Percentiles rank a stretch among this genome's conserved stretches.
These are phyloP conservation scores for Meyerozyma smithsonii DNA, from an alignment of 1,139 yeast species.

Conservation along the genomic window DNA sequence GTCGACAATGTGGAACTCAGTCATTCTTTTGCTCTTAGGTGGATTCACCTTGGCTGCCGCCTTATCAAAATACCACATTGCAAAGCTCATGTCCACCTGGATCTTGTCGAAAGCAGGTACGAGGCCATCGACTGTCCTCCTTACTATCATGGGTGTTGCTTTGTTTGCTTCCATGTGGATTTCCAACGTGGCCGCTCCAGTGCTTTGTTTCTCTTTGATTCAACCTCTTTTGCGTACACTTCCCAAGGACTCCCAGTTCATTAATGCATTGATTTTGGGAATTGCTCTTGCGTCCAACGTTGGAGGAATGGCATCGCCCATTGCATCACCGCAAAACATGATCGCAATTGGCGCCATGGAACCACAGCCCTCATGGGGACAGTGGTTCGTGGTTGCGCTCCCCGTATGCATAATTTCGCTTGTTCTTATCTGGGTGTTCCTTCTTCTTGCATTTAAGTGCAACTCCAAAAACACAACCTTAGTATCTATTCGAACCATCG, in stretches of 20 bases:
- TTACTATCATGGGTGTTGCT: slow-evolving; percentile 65
- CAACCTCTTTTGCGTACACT: slow-evolving; percentile 61
- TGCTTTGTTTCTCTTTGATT: slow-evolving; percentile 61
- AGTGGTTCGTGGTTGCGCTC: slow-evolving; percentile 66
- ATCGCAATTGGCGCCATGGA: slow-evolving; percentile 66
- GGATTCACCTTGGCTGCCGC: slow-evolving; percentile 77
- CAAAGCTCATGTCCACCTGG: slow-evolving; percentile 63
- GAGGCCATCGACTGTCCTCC: slow-evolving; percentile 56
- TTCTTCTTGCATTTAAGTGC: slow-evolving; percentile 54
- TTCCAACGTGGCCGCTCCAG: slow-evolving; percentile 77
- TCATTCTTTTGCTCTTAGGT: slow-evolving; percentile 62
- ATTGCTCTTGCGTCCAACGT: slow-evolving; percentile 69
- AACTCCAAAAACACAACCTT: slow-evolving; percentile 37
- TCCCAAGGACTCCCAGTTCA: slow-evolving; percentile 57
- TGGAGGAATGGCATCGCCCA: slow-evolving; percentile 82
- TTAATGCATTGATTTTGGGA: slow-evolving; percentile 61
- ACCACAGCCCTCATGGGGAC: slow-evolving; percentile 72
- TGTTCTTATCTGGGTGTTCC: slow-evolving; percentile 51
- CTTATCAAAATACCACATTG: slow-evolving; percentile 64
- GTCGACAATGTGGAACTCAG: slow-evolving; percentile 69
- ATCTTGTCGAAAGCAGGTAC: slow-evolving; percentile 61
- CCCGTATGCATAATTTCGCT: slow-evolving; percentile 58
- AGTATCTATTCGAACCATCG: slow-evolving; percentile 53
- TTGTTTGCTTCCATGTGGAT: slow-evolving; percentile 75
- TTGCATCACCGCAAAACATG: slow-evolving; percentile 74